These are phyloP conservation scores for Eucalyptus microcorys DNA, from an alignment of 345 rosid genomes.

Conservation along the genomic window DNA sequence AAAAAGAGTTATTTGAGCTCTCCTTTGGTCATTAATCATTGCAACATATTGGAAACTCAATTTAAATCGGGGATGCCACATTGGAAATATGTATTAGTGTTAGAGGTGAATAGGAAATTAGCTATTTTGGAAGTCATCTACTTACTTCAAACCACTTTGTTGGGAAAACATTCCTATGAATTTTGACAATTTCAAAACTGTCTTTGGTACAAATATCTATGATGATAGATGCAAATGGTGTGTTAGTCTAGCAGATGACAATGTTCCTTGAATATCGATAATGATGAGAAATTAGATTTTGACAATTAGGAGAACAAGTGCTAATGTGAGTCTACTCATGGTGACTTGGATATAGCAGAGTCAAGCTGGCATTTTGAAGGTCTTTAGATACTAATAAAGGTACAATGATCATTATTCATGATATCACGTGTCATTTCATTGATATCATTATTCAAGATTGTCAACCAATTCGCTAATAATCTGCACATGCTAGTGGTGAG, in stretches of 20 bases:
- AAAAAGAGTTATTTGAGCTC: not conserved
- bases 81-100: not conserved
- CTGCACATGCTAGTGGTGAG: not conserved
- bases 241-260: not conserved
- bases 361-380: no score
- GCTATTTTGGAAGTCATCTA: not conserved
- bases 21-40: not conserved
- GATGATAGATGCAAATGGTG: not conserved
- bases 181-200: not conserved
- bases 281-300: no score
- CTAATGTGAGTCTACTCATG: not conserved
- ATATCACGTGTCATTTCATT: rapidly evolving
- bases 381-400: no score
- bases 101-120: not conserved
- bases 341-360: no score
- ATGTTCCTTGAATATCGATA: not conserved
- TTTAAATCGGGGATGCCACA: not conserved
- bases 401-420: no score
- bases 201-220: not conserved
- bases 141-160: not conserved
- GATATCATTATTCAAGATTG: no score
- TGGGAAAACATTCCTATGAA: not conserved
- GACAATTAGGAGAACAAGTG: not conserved
- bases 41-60: not conserved
- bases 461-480: no score